Percentiles rank a stretch among this genome's conserved stretches.
Evolutionary conservation across 352 stramenopile genomes (phyloP).

Genomic region (Nothophytophthora sp.): DNA sequence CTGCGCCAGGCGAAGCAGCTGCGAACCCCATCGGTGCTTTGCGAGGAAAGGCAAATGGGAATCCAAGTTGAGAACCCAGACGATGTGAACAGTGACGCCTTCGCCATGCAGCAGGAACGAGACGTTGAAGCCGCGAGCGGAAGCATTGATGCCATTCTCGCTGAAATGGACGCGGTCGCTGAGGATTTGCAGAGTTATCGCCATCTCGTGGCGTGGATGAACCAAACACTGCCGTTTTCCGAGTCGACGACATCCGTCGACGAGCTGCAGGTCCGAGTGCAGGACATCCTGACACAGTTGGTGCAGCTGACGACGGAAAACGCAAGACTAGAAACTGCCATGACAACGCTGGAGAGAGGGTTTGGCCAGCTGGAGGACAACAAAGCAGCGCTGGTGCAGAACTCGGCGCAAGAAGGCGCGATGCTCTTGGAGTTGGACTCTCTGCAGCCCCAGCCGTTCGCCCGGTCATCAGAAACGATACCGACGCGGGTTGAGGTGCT

Average conservation of each 20-base stretch:
- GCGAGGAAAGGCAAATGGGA: not conserved
- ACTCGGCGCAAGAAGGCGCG: slow-evolving; percentile 21
- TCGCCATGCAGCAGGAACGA: no score
- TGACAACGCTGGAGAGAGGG: slow-evolving; percentile 12
- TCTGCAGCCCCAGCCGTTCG: not conserved
- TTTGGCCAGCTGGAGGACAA: slow-evolving; percentile 17
- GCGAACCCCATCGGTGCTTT: slow-evolving; percentile 9
- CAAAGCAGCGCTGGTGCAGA: slow-evolving; percentile 17
- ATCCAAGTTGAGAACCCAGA: not conserved
- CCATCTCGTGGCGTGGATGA: slow-evolving; percentile 24
- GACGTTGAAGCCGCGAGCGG: not conserved
- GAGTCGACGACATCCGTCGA: slow-evolving; percentile 18
- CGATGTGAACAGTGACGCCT: slow-evolving; percentile 1
- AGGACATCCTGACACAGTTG: slow-evolving; percentile 26
- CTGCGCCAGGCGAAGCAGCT: slow-evolving; percentile 21
- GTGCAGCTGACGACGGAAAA: slow-evolving; percentile 26
- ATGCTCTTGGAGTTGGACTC: slow-evolving; percentile 23
- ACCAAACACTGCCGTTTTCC: slow-evolving; percentile 29
- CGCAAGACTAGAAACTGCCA: slow-evolving; percentile 14
- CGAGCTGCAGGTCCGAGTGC: slow-evolving; percentile 30
- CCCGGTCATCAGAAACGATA: not conserved
- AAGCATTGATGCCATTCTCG: slow-evolving; percentile 15
- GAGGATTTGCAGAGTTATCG: slow-evolving; percentile 26
- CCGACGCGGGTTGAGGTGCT: slow-evolving; percentile 28
- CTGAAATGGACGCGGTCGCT: slow-evolving; percentile 27